Percentiles rank a stretch among this genome's conserved stretches.
phyloP scores from a whole-genome alignment of 208 protist genomes.

The Leishmania mexicana region DNA sequence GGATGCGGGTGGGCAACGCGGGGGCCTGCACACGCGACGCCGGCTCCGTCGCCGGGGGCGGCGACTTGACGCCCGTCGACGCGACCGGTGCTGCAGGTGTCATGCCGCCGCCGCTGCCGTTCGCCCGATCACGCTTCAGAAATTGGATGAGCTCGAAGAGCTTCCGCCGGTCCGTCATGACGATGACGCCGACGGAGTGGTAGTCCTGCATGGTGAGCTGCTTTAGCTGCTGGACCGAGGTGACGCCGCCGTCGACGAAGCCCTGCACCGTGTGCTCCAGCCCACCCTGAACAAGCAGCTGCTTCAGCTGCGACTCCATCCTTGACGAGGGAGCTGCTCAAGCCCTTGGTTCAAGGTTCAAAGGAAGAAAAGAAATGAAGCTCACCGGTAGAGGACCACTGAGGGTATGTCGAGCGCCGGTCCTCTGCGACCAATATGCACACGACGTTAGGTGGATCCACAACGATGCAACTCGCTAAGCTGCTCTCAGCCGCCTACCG shows the following conservation, averaged over 20 bases:
- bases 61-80: slow-evolving; percentile 15
- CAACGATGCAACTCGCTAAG: neutral
- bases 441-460: neutral
- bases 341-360: neutral
- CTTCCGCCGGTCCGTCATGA: slow-evolving; percentile 91
- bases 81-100: neutral
- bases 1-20: slow-evolving; percentile 25
- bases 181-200: slow-evolving; percentile 87
- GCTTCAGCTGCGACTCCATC: slow-evolving; percentile 83
- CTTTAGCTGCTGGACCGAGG: slow-evolving; percentile 76
- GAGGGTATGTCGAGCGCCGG: neutral
- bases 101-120: slow-evolving; percentile 14
- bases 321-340: neutral
- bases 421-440: neutral
- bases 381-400: neutral
- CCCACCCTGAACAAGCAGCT: slow-evolving; percentile 79
- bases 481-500: neutral
- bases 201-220: slow-evolving; percentile 93
- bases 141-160: slow-evolving; percentile 94
- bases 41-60: slow-evolving; percentile 27
- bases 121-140: slow-evolving; percentile 78
- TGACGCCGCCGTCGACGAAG: slow-evolving; percentile 79
- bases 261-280: slow-evolving; percentile 80
- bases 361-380: slow-evolving; percentile 3
- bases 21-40: slow-evolving; percentile 23